phyloP scores from a whole-genome alignment of 2,329 filamentous ascomycete species.

The Bipolaris oryzae region DNA sequence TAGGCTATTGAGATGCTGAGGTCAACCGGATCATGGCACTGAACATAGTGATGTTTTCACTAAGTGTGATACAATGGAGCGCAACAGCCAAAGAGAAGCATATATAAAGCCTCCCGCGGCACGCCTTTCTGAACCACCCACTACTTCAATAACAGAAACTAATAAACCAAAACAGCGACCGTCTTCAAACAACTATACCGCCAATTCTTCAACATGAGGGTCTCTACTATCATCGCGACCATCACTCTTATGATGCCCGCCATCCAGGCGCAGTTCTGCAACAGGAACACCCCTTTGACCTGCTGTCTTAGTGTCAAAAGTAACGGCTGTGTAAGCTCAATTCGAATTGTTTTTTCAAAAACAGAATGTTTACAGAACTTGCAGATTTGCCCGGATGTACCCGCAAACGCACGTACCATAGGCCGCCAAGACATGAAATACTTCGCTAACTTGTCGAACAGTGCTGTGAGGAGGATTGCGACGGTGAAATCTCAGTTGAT shows the following conservation, averaged over 20 bases:
- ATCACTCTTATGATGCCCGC: neutral
- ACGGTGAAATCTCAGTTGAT: neutral
- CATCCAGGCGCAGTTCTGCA: neutral
- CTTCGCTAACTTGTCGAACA: neutral
- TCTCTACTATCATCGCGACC: neutral
- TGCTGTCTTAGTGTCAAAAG: neutral
- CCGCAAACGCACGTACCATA: neutral
- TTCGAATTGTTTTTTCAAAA: neutral
- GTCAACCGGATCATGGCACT: neutral
- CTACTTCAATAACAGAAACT: neutral
- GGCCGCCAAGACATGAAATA: neutral
- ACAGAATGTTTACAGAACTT: neutral
- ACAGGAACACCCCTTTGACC: neutral
- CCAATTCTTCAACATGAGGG: neutral
- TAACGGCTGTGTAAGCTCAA: neutral
- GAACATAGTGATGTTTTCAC: neutral
- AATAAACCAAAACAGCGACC: neutral
- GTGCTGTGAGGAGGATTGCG: neutral
- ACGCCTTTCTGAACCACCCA: neutral
- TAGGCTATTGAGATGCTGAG: neutral
- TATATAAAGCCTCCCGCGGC: neutral
- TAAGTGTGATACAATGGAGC: neutral
- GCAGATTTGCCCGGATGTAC: neutral
- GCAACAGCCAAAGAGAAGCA: neutral
- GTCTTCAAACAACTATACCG: neutral